Base-by-base conservation (phyloP, 306 rosid species). In the Dryas drummondii region DNA sequence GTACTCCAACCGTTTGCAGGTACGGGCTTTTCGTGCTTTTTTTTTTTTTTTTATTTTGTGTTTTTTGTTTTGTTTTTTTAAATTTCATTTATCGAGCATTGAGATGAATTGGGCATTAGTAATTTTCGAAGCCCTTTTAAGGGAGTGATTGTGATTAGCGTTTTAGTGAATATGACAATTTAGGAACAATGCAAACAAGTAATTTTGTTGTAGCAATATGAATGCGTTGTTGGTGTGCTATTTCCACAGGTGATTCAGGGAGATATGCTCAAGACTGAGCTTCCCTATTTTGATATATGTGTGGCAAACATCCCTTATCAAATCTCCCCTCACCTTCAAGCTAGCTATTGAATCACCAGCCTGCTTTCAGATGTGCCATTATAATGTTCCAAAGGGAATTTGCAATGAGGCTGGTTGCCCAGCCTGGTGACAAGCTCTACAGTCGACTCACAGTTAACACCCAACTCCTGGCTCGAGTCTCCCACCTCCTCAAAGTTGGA, bases 251-350 rank as follows among this genome's bases (percentile, higher is more conserved):
- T 91, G 76, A 89, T 91, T 19, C 93, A 93, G 79, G 96, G 98
- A 59, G 97, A 93, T 80, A 94, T 94, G 48, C 85, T 94, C 49
- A 88, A 49, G 82, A 88, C 98, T 8, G 97, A 91, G 15, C 97
- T 94, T 79, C 98, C 98, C 0, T 90, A 88, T 78, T 94, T 94
- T 61, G 98, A 94, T 71, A 84, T 94, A 61, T 90, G 98, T 14
- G 96, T 94, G 80, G 98, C 98, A 0, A 94, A 91, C 72, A 94
- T 94, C 82, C 98, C 96, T 14, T 94, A 90, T 79, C 98, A 94
- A 81, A 4, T 91, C 97, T 7, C 98, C 98, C n/a, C 96, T 94
- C 40, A 94, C 98, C 12, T 94, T 94, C 87, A 94, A 94, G 87
- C 77, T 94, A 94, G 87, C 77, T 94, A 73, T 78, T 94, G 70